A percentile compares a stretch with the other conserved stretches of the same genome.
Conservation (phyloP, 805 yeast species). For the Zygosaccharomyces bisporus region DNA sequence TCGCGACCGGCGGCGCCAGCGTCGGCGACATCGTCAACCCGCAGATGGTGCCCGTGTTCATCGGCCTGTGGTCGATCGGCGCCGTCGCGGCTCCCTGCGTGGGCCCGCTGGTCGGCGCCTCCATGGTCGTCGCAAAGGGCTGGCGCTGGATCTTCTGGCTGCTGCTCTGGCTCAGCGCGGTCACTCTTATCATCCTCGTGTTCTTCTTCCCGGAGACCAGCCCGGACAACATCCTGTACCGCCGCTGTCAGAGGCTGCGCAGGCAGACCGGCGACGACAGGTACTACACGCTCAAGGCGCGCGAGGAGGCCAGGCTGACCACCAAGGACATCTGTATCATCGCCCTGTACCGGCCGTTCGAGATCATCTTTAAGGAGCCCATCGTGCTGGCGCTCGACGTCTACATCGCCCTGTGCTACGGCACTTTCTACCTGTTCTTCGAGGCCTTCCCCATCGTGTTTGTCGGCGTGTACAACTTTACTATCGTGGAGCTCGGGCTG, state of each 20-base stretch:
- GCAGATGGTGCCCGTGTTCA: constrained; percentile 44
- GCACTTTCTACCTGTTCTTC: constrained; percentile 52
- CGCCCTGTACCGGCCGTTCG: constrained; percentile 49
- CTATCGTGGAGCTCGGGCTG: constrained; percentile 45
- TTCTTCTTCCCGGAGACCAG: constrained; percentile 50
- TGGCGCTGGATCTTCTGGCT: constrained; percentile 60
- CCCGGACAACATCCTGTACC: constrained; percentile 41
- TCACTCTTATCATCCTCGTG: constrained; percentile 36
- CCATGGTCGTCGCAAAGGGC: constrained; percentile 42
- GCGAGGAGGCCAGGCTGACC: constrained; percentile 38
- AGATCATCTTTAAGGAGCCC: constrained; percentile 50
- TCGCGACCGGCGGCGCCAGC: constrained; percentile 58
- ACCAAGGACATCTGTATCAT: constrained; percentile 24
- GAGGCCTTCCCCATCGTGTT: constrained; percentile 62
- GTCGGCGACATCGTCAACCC: constrained; percentile 46
- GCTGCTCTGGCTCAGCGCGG: constrained; percentile 41
- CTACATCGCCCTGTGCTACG: constrained; percentile 51
- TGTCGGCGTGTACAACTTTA: constrained; percentile 43
- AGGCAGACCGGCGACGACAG: constrained; percentile 45
- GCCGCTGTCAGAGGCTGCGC: constrained; percentile 48
- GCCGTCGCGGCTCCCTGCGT: constrained; percentile 52
- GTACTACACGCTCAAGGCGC: constrained; percentile 33
- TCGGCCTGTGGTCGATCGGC: constrained; percentile 52
- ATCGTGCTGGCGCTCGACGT: constrained; percentile 49
- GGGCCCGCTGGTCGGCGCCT: constrained; percentile 59